Percentiles rank a stretch among this genome's conserved stretches.
phyloP scores from a whole-genome alignment of 441 rosid species.

The Syzygium malaccense region DNA sequence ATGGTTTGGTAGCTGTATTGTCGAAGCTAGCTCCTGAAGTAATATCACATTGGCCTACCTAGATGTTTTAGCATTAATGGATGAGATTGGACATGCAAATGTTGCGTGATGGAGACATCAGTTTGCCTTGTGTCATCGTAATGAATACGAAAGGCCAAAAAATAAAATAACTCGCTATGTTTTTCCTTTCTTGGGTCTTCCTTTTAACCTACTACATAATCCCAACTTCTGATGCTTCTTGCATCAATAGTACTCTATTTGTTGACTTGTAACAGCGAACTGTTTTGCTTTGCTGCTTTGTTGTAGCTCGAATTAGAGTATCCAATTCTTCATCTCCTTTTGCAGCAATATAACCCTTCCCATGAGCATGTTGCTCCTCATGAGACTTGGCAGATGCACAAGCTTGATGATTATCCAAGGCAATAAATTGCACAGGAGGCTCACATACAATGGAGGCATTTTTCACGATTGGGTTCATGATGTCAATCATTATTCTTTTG shows the following conservation, averaged over 20 bases:
- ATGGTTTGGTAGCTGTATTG: neutral
- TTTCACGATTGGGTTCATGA: slow-evolving; percentile 22
- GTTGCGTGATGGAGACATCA: neutral
- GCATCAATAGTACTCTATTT: neutral
- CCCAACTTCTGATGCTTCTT: neutral
- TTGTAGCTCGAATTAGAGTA: neutral
- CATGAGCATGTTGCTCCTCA: slow-evolving; percentile 73
- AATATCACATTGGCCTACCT: neutral
- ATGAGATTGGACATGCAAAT: neutral
- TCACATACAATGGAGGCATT: slow-evolving; percentile 23
- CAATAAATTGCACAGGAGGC: slow-evolving; percentile 30
- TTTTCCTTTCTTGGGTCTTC: neutral
- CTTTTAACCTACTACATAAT: neutral
- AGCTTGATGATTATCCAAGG: slow-evolving; percentile 49
- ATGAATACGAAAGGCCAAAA: neutral
- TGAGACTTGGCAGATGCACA: slow-evolving; percentile 85
- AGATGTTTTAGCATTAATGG: neutral
- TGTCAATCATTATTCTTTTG: slow-evolving; percentile 26
- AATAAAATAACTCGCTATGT: neutral
- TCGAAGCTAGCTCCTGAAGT: neutral
- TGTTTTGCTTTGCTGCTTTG: neutral
- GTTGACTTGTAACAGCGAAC: neutral
- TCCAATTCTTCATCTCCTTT: neutral
- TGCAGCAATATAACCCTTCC: slow-evolving; percentile 62
- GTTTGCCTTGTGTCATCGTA: neutral